These are phyloP conservation scores for Trichosanthes truncata DNA, from an alignment of 306 rosid genomes.

Conservation along the genomic window DNA sequence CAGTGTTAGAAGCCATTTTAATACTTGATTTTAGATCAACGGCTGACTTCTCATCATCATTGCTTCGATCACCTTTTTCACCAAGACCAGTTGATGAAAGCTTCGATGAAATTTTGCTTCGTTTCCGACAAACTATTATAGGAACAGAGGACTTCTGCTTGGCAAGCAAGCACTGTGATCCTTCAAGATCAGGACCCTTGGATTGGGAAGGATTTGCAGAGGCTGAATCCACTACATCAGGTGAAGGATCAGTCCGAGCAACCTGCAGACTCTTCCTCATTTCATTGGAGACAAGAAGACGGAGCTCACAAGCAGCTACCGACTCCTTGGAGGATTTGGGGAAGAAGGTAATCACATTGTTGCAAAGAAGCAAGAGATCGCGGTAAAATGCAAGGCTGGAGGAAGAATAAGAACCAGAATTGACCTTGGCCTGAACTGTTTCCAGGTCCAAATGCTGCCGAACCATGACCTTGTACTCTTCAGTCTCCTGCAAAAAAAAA, in stretches of 20 bases:
- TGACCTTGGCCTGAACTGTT: conserved; percentile 36
- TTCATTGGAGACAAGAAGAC: conserved; percentile 24
- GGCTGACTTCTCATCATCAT: conserved; percentile 29
- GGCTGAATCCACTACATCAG: conserved; percentile 21
- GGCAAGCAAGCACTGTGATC: conserved; percentile 39
- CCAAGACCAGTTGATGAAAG: conserved; percentile 29
- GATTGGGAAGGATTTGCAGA: conserved; percentile 21
- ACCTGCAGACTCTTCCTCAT: conserved; percentile 27
- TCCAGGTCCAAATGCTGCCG: conserved; percentile 57
- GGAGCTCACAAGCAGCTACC: conserved; percentile 31
- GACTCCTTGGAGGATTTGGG: conserved; percentile 44
- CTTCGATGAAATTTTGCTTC: conserved; percentile 37
- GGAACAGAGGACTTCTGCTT: conserved; percentile 51
- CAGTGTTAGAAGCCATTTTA: conserved; percentile 27
- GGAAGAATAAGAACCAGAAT: conserved; percentile 41
- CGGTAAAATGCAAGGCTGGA: conserved; percentile 33
- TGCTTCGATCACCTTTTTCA: conserved; percentile 31
- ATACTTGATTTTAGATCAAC: conserved; percentile 31
- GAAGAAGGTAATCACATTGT: conserved; percentile 45
- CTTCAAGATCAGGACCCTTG: conserved; percentile 25
- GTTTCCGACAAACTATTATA: conserved; percentile 71
- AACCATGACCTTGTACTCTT: conserved; percentile 38
- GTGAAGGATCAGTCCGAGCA: conserved; percentile 17
- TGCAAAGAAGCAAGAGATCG: conserved; percentile 56
- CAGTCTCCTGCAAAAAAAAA: conserved; percentile 33